These are phyloP conservation scores for Suhomyces faveliae DNA, from an alignment of 805 yeast genomes.

Conservation along the genomic window DNA sequence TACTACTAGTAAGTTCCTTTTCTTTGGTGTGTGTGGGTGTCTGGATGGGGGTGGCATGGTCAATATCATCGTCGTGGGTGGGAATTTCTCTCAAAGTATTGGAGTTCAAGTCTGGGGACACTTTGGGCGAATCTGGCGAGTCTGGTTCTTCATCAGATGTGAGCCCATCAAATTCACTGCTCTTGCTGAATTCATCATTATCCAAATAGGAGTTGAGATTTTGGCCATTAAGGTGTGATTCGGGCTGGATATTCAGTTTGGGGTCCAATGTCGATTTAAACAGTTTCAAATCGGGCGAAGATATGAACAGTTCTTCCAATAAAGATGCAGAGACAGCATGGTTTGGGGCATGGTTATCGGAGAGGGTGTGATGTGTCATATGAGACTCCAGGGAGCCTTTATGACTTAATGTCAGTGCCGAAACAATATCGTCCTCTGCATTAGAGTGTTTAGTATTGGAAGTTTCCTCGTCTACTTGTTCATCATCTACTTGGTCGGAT, in stretches of 20 bases:
- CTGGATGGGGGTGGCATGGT: conserved; percentile 16
- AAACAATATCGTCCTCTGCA: neutral
- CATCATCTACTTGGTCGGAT: no score
- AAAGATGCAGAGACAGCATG: no score
- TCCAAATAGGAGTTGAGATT: conserved; percentile 21
- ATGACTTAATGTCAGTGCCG: neutral
- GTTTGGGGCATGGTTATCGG: neutral
- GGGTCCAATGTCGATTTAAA: conserved; percentile 47
- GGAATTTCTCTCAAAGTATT: conserved; percentile 29
- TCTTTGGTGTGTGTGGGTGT: neutral
- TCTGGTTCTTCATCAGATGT: conserved; percentile 7
- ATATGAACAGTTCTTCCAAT: conserved; percentile 1
- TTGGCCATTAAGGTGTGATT: conserved; percentile 17
- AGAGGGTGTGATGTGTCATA: neutral
- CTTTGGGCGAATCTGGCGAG: conserved; percentile 5
- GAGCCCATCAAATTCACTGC: conserved; percentile 11
- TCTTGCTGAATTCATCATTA: conserved; percentile 6
- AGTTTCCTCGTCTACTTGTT: no score
- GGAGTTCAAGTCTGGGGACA: conserved; percentile 14
- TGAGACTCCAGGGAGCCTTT: conserved; percentile 2
- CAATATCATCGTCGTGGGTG: conserved; percentile 35
- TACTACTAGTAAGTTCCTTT: neutral
- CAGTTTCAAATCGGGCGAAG: conserved; percentile 12
- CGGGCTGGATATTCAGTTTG: conserved; percentile 16
- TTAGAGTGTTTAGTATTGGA: no score